Base-by-base conservation (phyloP, 2,329 filamentous ascomycete genomes). In the Penicillium vulpinum region DNA sequence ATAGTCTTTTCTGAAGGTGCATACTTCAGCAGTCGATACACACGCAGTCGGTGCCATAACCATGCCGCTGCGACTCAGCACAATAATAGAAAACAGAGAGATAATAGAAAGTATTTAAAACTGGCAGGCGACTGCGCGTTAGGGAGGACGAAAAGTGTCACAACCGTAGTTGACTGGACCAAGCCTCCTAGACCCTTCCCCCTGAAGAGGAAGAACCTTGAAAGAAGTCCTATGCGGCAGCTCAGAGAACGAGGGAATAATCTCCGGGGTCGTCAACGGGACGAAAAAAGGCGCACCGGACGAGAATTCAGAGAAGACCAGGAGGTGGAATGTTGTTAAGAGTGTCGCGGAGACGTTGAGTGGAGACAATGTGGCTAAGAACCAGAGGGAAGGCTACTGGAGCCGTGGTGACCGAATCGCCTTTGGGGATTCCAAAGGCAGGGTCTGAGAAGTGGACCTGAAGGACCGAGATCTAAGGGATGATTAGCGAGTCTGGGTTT, bases 191-290 rank as follows among this genome's bases (percentile, higher is more conserved):
- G 92, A 96, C 91, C 94, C 94, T 95, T 93, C 94, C 94, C 92
- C 93, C 79, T 82, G 83, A 82, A 94, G 93, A 96, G 92, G 93
- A 97, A 97, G 93, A 96, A 92, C 89, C 90, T 88, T 85, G 86
- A 86, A 88, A 88, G 86, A 86, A 88, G 89, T 95, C 90, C 91
- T 97, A 99, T 99, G 93, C 94, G 94, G 94, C 94, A 97, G 93
- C 91, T 96, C 89, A 85, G 80, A 78, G 80, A 79, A 79, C 84
- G 78, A 77, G 84, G 80, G 75, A 80, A 83, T 77, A 82, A 83
- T 66, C 74, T 75, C 65, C 61, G 67, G 66, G 65, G 70, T 66
- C 64, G 72, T 71, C 66, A 73, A 65, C 54, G 65, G 63, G 67
- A 55, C 54, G 65, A 72, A 66, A 74, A 73, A 70, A 70, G 75